Evolutionary conservation across 306 rosid species (phyloP), one percentile per base, ranked within the genome.

Genomic region (Medicago lupulina): DNA sequence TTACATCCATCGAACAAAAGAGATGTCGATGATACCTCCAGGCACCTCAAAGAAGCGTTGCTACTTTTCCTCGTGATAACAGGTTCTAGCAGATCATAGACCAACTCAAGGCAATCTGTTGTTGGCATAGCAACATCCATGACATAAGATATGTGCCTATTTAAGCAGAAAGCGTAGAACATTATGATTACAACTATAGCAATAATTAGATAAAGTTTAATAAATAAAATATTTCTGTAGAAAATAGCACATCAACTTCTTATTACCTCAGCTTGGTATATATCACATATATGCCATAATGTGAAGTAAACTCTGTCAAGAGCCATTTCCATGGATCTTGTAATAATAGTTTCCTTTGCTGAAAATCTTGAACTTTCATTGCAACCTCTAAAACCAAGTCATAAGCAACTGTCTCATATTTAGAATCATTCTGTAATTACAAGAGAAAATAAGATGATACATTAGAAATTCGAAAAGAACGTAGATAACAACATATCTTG

Each of bases 111-210:
- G 89, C 99, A 96, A 77, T 96, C 99, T 54, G 88, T 96, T n/a
- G 99, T 96, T 43, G 99, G 99, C 8, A 98, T 92, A 60, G 99
- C n/a, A n/a, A n/a, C n/a, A n/a, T n/a, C n/a, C n/a, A n/a, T n/a
- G n/a, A n/a, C n/a, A n/a, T n/a, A n/a, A n/a, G n/a, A n/a, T n/a
- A n/a, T n/a, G n/a, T n/a, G n/a, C n/a, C n/a, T n/a, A n/a, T n/a
- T n/a, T n/a, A n/a, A n/a, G n/a, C n/a, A n/a, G n/a, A n/a, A n/a
- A n/a, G n/a, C n/a, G n/a, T n/a, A n/a, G n/a, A n/a, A n/a, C n/a
- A n/a, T n/a, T n/a, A n/a, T n/a, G n/a, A n/a, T n/a, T n/a, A n/a
- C n/a, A n/a, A n/a, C n/a, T n/a, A n/a, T n/a, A n/a, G n/a, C n/a
- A n/a, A n/a, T n/a, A n/a, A n/a, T n/a, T n/a, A n/a, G n/a, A n/a